These are phyloP conservation scores for Halenospora varia DNA, from an alignment of 495 filamentous ascomycete species.

Conservation along the genomic window DNA sequence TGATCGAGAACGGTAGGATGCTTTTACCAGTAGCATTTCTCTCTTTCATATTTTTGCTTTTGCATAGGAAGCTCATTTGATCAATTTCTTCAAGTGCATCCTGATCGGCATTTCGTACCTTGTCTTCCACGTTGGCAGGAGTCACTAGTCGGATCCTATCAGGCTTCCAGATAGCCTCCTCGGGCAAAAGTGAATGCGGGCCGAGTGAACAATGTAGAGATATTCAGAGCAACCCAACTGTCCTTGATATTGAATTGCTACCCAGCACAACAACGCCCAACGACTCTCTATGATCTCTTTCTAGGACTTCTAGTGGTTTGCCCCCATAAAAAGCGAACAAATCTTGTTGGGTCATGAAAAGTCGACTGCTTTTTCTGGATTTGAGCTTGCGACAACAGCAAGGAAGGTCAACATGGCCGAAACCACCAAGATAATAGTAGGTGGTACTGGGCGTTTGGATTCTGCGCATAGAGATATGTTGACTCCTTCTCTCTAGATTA, in stretches of 20 bases:
- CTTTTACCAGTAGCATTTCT: too few species aligned
- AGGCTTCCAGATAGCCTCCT: neutral
- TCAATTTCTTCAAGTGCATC: too few species aligned
- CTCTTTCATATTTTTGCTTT: too few species aligned
- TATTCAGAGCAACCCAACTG: neutral
- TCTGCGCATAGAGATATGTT: slow-evolving; percentile 1
- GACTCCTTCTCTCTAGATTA: slow-evolving; percentile 28
- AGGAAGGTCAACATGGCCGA: slow-evolving; percentile 17
- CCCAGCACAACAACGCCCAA: neutral
- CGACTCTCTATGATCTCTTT: neutral
- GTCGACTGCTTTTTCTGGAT: slow-evolving; percentile 1
- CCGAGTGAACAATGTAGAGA: neutral
- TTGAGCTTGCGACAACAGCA: slow-evolving; percentile 8
- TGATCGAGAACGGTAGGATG: too few species aligned
- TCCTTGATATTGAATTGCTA: neutral
- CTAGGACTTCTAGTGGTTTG: neutral
- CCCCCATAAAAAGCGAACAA: neutral
- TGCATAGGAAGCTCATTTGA: too few species aligned
- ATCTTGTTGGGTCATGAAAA: slow-evolving; percentile 17
- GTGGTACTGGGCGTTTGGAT: slow-evolving; percentile 14
- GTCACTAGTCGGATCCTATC: too few species aligned
- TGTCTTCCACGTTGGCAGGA: too few species aligned
- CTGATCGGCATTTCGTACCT: too few species aligned
- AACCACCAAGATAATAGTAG: slow-evolving; percentile 24
- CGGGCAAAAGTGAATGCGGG: neutral